A percentile compares a stretch with the other conserved stretches of the same genome.
phyloP scores from a whole-genome alignment of 2,329 filamentous ascomycete species.

The Hypoxylon sp. region DNA sequence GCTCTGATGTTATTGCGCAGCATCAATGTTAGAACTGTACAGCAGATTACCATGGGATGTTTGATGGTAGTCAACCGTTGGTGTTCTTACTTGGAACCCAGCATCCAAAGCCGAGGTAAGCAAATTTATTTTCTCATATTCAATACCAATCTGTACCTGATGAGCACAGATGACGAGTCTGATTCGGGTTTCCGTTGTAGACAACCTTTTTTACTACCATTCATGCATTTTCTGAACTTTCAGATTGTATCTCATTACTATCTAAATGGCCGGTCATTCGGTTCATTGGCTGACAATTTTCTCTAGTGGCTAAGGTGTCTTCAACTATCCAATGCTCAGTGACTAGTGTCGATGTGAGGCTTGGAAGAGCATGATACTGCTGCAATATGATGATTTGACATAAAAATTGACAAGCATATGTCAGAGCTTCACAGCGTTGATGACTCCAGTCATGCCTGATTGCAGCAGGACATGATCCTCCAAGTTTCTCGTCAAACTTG shows the following conservation, averaged over 20 bases:
- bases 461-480: constrained; percentile 38
- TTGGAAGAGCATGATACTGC: constrained; percentile 9
- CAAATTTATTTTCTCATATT: constrained; percentile 22
- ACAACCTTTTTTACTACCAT: constrained; percentile 66
- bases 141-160: constrained; percentile 52
- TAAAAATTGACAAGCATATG: constrained; percentile 96
- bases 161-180: constrained; percentile 71
- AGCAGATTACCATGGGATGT: too few species aligned
- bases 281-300: constrained; percentile 25
- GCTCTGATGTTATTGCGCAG: not conserved
- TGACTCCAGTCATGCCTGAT: constrained; percentile 59
- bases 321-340: too few species aligned
- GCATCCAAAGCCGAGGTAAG: constrained; percentile 17
- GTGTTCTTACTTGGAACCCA: not conserved
- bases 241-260: too few species aligned
- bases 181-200: constrained; percentile 69
- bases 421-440: constrained; percentile 74
- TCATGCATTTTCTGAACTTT: constrained; percentile 58
- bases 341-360: too few species aligned
- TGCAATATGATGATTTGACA: constrained; percentile 82
- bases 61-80: too few species aligned
- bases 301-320: too few species aligned
- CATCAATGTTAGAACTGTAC: too few species aligned
- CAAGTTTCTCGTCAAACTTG: constrained; percentile 8
- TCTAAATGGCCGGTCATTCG: too few species aligned